Evolutionary conservation across 1,139 yeast genomes (phyloP).

Genomic region (Diutina pseudorugosa): DNA sequence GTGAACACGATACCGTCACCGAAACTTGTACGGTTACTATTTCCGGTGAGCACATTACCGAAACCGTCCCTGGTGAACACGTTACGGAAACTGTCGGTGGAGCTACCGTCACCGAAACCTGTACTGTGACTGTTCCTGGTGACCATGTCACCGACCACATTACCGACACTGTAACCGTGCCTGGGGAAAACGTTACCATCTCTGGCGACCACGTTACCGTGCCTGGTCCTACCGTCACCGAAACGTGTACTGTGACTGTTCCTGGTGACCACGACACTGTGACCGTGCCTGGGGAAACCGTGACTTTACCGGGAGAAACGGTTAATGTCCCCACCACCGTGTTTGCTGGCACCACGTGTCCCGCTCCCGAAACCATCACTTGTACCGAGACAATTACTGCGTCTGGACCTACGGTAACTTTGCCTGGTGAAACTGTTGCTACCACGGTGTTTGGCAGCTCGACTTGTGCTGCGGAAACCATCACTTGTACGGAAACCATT

Average conservation of each 20-base stretch:
- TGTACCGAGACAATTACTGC: neutral
- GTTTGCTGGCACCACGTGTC: neutral
- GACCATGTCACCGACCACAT: neutral
- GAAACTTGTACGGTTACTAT: neutral
- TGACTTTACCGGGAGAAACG: too few relatives aligned
- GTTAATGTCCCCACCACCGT: too few relatives aligned
- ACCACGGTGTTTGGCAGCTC: neutral
- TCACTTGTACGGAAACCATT: neutral
- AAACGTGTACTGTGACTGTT: neutral
- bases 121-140: neutral
- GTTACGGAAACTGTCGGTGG: neutral
- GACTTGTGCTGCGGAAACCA: neutral
- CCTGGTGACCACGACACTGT: constrained; percentile 27
- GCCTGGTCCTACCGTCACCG: neutral
- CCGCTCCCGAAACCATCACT: neutral
- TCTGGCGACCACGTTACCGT: neutral
- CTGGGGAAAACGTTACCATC: neutral
- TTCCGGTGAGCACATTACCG: neutral
- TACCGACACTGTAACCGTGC: neutral
- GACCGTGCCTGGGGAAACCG: neutral
- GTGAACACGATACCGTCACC: neutral
- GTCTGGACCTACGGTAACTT: neutral
- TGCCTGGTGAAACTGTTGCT: neutral
- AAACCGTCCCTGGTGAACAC: neutral
- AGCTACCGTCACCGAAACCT: neutral